Evolutionary conservation across 257 asterid genomes (phyloP).

Genomic region (Jasminum sambac): DNA sequence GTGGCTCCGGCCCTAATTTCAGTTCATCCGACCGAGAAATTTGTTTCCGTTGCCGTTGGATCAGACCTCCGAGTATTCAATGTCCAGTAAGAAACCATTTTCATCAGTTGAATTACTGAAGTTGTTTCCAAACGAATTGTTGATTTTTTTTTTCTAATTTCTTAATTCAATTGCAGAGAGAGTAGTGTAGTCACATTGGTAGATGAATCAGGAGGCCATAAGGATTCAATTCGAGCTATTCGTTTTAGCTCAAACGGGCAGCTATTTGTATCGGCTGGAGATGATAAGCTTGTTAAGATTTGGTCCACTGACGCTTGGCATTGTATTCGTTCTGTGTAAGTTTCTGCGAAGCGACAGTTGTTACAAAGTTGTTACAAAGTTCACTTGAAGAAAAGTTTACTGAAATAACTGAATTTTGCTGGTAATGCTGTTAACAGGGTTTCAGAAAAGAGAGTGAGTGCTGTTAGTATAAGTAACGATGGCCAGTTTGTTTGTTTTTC

Average conservation of each 20-base stretch:
- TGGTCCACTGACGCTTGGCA: conserved; percentile 80
- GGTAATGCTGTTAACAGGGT: conserved; percentile 44
- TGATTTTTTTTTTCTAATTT: conserved; percentile 8
- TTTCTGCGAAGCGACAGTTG: conserved; percentile 6
- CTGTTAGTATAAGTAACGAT: conserved; percentile 70
- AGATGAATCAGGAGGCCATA: conserved; percentile 62
- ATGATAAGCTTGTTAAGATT: conserved; percentile 83
- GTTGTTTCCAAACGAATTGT: neutral
- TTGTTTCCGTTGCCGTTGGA: conserved; percentile 66
- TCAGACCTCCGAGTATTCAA: conserved; percentile 75
- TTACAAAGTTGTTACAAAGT: neutral
- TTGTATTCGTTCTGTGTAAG: conserved; percentile 76
- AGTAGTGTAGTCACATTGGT: conserved; percentile 44
- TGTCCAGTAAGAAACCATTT: conserved; percentile 43
- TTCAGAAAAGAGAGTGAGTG: conserved; percentile 93
- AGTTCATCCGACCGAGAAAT: conserved; percentile 61
- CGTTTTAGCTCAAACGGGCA: conserved; percentile 67
- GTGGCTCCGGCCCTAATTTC: conserved; percentile 85
- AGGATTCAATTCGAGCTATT: conserved; percentile 78
- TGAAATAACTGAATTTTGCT: conserved; percentile 16
- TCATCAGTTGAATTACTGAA: neutral
- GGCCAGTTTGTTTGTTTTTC: conserved; percentile 73
- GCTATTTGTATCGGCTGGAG: conserved; percentile 86
- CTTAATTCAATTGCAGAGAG: conserved; percentile 41
- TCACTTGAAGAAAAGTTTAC: neutral